A percentile compares a stretch with the other conserved stretches of the same genome.
Conservation (phyloP, 1,284 basidiomycete species). For the Meripilus lineatus region DNA sequence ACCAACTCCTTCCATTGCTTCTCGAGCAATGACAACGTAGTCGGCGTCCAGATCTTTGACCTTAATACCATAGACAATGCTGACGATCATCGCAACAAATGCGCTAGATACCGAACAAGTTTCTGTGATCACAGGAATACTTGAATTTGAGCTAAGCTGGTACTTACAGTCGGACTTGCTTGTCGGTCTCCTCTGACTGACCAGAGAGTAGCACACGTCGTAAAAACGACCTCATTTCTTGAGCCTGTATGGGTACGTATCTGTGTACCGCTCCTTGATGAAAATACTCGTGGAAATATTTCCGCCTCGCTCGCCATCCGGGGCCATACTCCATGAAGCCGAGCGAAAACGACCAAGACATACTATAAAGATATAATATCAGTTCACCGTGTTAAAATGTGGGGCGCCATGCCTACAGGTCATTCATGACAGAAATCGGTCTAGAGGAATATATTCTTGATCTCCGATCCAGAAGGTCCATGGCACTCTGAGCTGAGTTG, state of each 20-base stretch:
- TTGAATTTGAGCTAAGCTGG: not conserved
- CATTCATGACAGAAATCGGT: too few species aligned
- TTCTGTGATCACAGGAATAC: not conserved
- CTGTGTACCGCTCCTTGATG: conserved; percentile 9
- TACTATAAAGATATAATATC: too few species aligned
- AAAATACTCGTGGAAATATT: conserved; percentile 19
- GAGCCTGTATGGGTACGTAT: conserved; percentile 14
- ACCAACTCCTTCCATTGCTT: conserved; percentile 5
- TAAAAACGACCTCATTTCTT: conserved; percentile 16
- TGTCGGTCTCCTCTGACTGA: not conserved
- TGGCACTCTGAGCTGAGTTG: too few species aligned
- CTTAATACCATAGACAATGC: conserved; percentile 13
- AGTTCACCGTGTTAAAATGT: too few species aligned
- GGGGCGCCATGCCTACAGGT: too few species aligned
- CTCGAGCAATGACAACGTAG: conserved; percentile 12
- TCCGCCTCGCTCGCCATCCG: conserved; percentile 23
- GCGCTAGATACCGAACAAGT: too few species aligned
- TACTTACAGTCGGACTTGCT: not conserved
- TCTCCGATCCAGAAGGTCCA: too few species aligned
- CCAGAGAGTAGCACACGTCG: conserved; percentile 13
- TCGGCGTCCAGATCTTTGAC: conserved; percentile 8
- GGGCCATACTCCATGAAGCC: conserved; percentile 28
- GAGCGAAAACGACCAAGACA: conserved; percentile 29
- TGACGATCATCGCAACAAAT: conserved; percentile 11
- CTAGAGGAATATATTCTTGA: too few species aligned